Conservation (phyloP, 192 early-diverging fungal species). For the Helicostylum pulchrum region DNA sequence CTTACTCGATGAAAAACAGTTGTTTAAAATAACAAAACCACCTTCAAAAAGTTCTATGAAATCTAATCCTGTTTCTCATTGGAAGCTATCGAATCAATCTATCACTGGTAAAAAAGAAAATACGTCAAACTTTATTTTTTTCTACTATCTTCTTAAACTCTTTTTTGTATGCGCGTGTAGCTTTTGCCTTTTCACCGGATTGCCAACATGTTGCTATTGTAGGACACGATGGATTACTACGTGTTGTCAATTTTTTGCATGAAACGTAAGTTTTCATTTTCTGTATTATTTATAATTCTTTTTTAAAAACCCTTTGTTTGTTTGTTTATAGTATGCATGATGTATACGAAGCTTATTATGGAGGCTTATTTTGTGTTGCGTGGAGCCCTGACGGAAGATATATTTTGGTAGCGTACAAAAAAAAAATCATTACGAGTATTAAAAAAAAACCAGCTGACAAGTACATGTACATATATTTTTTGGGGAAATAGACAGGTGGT, state of each 20-base stretch:
- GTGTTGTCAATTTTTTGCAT: conserved; percentile 71
- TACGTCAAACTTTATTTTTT: background rate
- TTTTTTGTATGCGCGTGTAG: conserved; percentile 25
- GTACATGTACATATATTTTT: background rate
- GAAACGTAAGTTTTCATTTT: conserved; percentile 49
- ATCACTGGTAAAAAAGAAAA: conserved; percentile 18
- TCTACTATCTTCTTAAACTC: too few relatives aligned
- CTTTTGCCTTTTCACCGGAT: conserved; percentile 88
- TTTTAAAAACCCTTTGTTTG: background rate
- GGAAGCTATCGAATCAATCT: conserved; percentile 37
- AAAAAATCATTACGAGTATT: background rate
- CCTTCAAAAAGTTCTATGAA: conserved; percentile 54
- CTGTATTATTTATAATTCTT: background rate
- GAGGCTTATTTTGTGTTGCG: conserved; percentile 77
- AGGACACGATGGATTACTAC: conserved; percentile 74
- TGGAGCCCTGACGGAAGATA: conserved; percentile 93
- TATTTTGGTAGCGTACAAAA: conserved; percentile 43
- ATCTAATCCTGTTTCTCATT: conserved; percentile 35
- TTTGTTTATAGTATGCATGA: conserved; percentile 56
- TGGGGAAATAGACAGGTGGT: conserved; percentile 62
- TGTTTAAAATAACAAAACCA: conserved; percentile 53
- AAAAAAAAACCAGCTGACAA: background rate
- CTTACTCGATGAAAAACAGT: background rate
- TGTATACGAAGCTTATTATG: conserved; percentile 84
- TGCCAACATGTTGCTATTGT: conserved; percentile 81